Base-by-base conservation (phyloP, 805 yeast genomes). In the Alloascoidea africana region DNA sequence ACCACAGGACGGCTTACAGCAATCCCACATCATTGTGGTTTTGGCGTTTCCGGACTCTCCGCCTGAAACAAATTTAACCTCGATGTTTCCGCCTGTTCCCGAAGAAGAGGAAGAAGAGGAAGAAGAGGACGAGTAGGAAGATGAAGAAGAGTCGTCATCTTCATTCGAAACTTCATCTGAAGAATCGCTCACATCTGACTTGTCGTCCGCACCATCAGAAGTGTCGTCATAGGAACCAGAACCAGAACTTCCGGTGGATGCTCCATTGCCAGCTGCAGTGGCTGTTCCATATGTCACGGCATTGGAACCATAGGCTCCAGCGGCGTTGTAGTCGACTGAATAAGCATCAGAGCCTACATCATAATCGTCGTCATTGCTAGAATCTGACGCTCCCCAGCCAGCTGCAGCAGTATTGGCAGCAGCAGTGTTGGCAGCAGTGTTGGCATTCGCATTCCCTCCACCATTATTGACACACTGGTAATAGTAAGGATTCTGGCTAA, bases 71-170 rank as follows among this genome's bases (percentile, higher is more conserved):
- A 8, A 8, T 23, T 23, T n/a, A 23, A 23, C n/a, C 30, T 23
- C 13, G n/a, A 23, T 23, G n/a, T 23, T n/a, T 8, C 30, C n/a
- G 18, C 11, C 8, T 8, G 16, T 14, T 8, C 34, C 14, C 8
- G 11, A 8, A 32, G 34, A 32, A n/a, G 34, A 32, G 18, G 34
- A 32, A n/a, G 34, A 32, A 8, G 34, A 8, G 14, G 34, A 32
- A 32, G 34, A 32, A 32, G 35, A 33, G 35, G 38, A 40, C 34
- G 8, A 30, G 14, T 4, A 30, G 14, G 27, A 33, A 16, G 38
- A 36, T 19, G 16, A 36, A 40, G 38, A 38, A 8, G 30, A 23
- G n/a, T 8, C n/a, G 8, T 23, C 30, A 23, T 8, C 8, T 23
- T 8, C n/a, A 23, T 8, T 23, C 8, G 30, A 8, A 8, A 23